These are phyloP conservation scores for Diplotaxis tenuifolia DNA, from an alignment of 345 rosid genomes.

Conservation along the genomic window DNA sequence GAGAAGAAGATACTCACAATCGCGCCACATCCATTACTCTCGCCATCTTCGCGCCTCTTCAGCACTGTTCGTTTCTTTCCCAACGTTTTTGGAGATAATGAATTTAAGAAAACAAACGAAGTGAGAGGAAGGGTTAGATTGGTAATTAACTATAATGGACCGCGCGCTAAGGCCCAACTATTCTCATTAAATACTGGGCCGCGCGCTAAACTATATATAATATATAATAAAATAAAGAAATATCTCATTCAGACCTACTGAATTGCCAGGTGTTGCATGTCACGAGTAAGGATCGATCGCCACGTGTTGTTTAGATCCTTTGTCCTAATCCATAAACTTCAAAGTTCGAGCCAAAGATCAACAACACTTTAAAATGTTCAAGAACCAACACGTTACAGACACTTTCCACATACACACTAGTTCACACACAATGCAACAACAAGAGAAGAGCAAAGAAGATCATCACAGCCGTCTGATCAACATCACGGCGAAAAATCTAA, in stretches of 20 bases:
- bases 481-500: slow-evolving; percentile 42
- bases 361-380: slow-evolving; percentile 6
- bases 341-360: slow-evolving; percentile 6
- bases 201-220: too few species aligned
- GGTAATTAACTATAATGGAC: background rate
- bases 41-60: slow-evolving; percentile 26
- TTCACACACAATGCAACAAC: slow-evolving; percentile 35
- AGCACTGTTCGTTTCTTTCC: slow-evolving; percentile 19
- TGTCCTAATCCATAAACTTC: slow-evolving; percentile 28
- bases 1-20: slow-evolving; percentile 13
- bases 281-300: background rate
- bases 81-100: slow-evolving; percentile 12
- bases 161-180: slow-evolving; percentile 5
- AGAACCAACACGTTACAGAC: slow-evolving; percentile 6
- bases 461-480: slow-evolving; percentile 30
- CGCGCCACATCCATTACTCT: slow-evolving; percentile 17
- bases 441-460: slow-evolving; percentile 27
- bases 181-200: background rate
- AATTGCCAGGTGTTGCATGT: slow-evolving; percentile 25
- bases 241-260: background rate
- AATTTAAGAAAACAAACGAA: background rate
- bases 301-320: slow-evolving; percentile 24
- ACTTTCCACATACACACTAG: background rate
- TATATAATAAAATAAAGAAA: too few species aligned
- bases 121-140: background rate